phyloP scores from a whole-genome alignment of 2,329 filamentous ascomycete genomes.

The Talaromyces sp. region DNA sequence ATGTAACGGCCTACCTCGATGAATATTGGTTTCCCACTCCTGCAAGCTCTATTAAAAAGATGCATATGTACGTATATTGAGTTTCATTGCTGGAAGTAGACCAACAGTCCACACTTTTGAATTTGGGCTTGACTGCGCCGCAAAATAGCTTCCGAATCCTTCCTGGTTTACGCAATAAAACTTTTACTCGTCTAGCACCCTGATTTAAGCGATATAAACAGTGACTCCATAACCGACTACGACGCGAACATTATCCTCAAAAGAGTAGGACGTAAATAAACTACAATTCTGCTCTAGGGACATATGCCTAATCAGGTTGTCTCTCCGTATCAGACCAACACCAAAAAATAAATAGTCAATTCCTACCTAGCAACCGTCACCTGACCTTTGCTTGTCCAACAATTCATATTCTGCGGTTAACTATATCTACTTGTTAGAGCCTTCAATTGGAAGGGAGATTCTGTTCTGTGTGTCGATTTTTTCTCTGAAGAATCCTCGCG shows the following conservation, averaged over 20 bases:
- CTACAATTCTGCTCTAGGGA: background rate
- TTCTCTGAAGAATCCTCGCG: background rate
- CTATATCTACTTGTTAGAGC: background rate
- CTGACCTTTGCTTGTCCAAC: background rate
- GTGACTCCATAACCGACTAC: background rate
- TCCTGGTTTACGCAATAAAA: background rate
- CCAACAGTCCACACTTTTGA: background rate
- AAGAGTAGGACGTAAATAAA: background rate
- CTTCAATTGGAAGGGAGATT: background rate
- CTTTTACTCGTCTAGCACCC: background rate
- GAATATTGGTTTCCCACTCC: background rate
- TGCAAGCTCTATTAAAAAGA: background rate
- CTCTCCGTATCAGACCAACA: no score
- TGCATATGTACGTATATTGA: background rate
- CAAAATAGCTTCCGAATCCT: background rate
- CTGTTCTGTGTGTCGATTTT: background rate
- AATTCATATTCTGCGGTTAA: background rate
- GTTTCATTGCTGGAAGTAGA: background rate
- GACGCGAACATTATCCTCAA: background rate
- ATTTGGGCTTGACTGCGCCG: background rate
- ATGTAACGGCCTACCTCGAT: background rate
- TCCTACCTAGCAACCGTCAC: no score
- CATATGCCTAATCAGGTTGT: slow-evolving; percentile 4
- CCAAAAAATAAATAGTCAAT: no score
- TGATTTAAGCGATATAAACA: background rate